phyloP scores from a whole-genome alignment of 1,284 basidiomycete genomes.

The Waitea zeae region DNA sequence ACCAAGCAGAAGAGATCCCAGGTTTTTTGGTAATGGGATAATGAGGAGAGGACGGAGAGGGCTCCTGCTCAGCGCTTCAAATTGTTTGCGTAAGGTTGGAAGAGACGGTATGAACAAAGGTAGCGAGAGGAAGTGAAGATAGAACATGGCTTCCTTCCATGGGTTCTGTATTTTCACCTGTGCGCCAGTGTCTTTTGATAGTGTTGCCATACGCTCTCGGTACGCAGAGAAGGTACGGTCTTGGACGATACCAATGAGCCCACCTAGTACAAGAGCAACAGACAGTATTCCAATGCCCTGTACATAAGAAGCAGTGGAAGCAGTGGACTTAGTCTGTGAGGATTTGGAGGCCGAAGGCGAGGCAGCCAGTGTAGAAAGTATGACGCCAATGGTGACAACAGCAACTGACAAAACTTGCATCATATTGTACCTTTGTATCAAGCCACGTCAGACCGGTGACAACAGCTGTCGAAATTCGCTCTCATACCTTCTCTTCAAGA shows the following conservation, averaged over 20 bases:
- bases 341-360: not conserved
- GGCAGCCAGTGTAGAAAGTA: constrained; percentile 71
- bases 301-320: constrained; percentile 29
- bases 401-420: constrained; percentile 59
- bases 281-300: constrained; percentile 62
- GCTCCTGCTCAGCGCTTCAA: constrained; percentile 24
- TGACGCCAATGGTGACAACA: constrained; percentile 68
- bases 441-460: constrained; percentile 1
- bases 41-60: constrained; percentile 16
- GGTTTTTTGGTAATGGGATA: too few species aligned
- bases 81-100: constrained; percentile 30
- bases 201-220: constrained; percentile 18
- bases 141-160: constrained; percentile 91
- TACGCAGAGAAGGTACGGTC: constrained; percentile 67
- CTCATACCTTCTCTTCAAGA: constrained; percentile 38
- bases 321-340: constrained; percentile 3
- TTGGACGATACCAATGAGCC: constrained; percentile 75
- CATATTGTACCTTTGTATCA: constrained; percentile 49
- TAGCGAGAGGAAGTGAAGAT: constrained; percentile 59
- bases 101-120: constrained; percentile 53
- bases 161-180: too few species aligned
- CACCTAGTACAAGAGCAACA: constrained; percentile 65
- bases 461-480: too few species aligned
- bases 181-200: too few species aligned
- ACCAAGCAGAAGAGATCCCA: too few species aligned